phyloP scores from a whole-genome alignment of 257 asterid genomes.

The Schizonepeta tenuifolia region DNA sequence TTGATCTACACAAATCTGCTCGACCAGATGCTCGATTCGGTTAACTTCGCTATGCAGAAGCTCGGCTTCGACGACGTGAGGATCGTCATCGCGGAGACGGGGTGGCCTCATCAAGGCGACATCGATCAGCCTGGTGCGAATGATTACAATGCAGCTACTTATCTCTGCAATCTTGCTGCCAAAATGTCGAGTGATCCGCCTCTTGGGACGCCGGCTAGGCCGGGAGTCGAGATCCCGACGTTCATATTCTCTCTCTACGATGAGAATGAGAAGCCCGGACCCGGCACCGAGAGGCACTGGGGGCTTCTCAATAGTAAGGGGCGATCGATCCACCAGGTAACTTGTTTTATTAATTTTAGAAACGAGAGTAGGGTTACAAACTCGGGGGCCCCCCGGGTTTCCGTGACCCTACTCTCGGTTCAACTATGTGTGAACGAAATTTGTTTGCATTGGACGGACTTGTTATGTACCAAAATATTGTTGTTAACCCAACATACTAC shows the following conservation, averaged over 20 bases:
- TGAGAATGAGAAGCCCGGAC: constrained; percentile 63
- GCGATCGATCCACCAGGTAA: constrained; percentile 52
- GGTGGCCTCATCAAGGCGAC: constrained; percentile 88
- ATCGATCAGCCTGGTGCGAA: constrained; percentile 71
- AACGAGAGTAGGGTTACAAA: too few species aligned
- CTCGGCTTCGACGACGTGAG: constrained; percentile 46
- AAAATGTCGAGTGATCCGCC: constrained; percentile 50
- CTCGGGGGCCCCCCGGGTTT: too few species aligned
- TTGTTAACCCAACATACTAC: too few species aligned
- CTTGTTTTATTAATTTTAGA: not conserved
- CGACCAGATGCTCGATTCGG: constrained; percentile 76
- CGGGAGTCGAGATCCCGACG: constrained; percentile 55
- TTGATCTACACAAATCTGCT: constrained; percentile 59
- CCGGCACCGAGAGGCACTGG: constrained; percentile 78
- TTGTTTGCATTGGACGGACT: too few species aligned
- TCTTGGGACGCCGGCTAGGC: constrained; percentile 76
- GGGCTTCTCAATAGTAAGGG: constrained; percentile 58
- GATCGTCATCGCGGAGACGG: constrained; percentile 67
- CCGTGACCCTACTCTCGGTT: too few species aligned
- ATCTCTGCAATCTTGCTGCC: constrained; percentile 52
- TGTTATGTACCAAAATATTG: too few species aligned
- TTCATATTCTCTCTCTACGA: constrained; percentile 65
- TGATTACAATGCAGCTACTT: constrained; percentile 66
- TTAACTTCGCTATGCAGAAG: constrained; percentile 59
- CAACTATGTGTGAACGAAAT: too few species aligned